These are phyloP conservation scores for Clarireedia monteithiana DNA, from an alignment of 2,329 filamentous ascomycete species.

Conservation along the genomic window DNA sequence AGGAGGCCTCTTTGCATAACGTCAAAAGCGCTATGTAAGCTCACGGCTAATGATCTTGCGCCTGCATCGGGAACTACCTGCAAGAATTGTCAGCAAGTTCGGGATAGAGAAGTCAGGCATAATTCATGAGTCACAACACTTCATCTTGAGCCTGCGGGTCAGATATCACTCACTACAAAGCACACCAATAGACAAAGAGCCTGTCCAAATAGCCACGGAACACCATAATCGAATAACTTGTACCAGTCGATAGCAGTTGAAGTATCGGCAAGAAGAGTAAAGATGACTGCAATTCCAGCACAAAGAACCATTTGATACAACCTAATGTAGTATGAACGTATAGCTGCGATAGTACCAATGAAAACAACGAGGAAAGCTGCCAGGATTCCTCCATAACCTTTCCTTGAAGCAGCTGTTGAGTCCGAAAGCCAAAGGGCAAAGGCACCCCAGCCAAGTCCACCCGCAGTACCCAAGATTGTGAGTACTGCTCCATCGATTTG, in stretches of 20 bases:
- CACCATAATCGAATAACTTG: constrained; percentile 43
- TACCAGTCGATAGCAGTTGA: constrained; percentile 38
- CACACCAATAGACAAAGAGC: constrained; percentile 44
- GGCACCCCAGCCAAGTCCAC: constrained; percentile 47
- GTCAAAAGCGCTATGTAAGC: constrained; percentile 39
- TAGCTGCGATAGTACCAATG: constrained; percentile 42
- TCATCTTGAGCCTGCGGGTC: no score
- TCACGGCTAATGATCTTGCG: constrained; percentile 41
- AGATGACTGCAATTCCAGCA: constrained; percentile 48
- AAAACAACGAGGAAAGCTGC: constrained; percentile 47
- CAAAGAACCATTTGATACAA: constrained; percentile 48
- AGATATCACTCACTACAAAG: constrained; percentile 20
- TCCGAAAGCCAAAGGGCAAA: constrained; percentile 47
- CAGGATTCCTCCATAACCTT: constrained; percentile 47
- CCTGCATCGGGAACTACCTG: constrained; percentile 47
- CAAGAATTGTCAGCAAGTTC: not conserved
- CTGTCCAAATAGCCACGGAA: constrained; percentile 50
- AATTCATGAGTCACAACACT: not conserved
- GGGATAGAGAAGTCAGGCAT: not conserved
- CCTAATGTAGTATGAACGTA: constrained; percentile 48
- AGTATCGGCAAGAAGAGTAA: constrained; percentile 45
- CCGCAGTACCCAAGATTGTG: constrained; percentile 45
- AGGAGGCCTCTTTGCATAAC: constrained; percentile 37
- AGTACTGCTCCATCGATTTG: constrained; percentile 48
- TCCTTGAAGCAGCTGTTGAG: constrained; percentile 37